A percentile compares a stretch with the other conserved stretches of the same genome.
Conservation (phyloP, 306 rosid species). For the Acacia melanoxylon region DNA sequence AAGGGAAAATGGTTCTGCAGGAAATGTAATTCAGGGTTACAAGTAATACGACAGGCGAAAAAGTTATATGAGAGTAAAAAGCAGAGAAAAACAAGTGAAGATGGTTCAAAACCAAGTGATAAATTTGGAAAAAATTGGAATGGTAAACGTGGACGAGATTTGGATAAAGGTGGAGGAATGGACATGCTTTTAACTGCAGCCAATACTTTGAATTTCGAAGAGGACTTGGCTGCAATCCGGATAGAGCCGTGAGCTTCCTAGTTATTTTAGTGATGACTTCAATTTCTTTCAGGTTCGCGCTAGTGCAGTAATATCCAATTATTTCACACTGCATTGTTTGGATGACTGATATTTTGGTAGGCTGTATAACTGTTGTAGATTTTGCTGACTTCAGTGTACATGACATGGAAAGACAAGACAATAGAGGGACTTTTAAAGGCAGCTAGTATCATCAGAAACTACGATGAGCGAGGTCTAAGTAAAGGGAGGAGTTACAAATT, state of each 20-base stretch:
- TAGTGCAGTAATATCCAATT: conserved; percentile 22
- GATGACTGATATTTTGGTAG: conserved; percentile 50
- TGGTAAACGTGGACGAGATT: conserved; percentile 43
- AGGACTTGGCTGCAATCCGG: conserved; percentile 44
- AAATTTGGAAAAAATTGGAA: conserved; percentile 44
- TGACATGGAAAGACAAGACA: conserved; percentile 41
- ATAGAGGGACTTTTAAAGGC: conserved; percentile 39
- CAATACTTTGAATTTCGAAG: conserved; percentile 62
- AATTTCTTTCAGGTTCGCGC: conserved; percentile 30
- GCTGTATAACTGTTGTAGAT: conserved; percentile 48
- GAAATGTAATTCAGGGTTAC: conserved; percentile 65
- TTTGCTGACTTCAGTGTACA: conserved; percentile 51
- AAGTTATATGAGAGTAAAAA: conserved; percentile 49
- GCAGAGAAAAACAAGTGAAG: conserved; percentile 36
- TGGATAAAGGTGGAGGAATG: conserved; percentile 71
- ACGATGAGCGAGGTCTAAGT: conserved; percentile 19
- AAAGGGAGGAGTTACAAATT: conserved; percentile 20
- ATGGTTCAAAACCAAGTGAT: conserved; percentile 35
- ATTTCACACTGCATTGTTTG: conserved; percentile 35
- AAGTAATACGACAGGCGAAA: conserved; percentile 58
- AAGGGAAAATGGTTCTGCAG: conserved; percentile 81
- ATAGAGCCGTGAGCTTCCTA: neutral
- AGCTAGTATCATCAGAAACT: conserved; percentile 33
- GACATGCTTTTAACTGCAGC: conserved; percentile 61
- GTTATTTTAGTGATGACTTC: conserved; percentile 47